phyloP scores from a whole-genome alignment of 805 yeast genomes.

The Metschnikowia cubensis region DNA sequence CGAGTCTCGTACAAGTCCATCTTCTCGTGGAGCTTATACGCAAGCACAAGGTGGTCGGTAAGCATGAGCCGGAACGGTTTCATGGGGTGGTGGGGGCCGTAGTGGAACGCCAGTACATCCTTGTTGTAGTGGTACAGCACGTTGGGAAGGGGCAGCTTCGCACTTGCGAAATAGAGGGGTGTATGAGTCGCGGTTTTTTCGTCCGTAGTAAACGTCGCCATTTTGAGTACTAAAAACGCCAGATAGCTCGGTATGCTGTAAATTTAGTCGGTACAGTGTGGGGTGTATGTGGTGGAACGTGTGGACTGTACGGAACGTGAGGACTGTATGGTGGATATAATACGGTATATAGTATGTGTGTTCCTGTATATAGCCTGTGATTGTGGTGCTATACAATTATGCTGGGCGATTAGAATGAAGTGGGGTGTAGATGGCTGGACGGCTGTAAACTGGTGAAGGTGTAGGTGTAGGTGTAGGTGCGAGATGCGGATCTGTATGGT shows the following conservation, averaged over 20 bases:
- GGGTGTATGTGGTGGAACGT: not conserved
- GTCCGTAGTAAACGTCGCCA: slow-evolving; percentile 32
- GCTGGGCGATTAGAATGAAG: too few species aligned
- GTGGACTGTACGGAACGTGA: too few species aligned
- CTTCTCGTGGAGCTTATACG: slow-evolving; percentile 78
- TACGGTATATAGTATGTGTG: too few species aligned
- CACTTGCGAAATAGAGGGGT: not conserved
- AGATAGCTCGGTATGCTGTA: not conserved
- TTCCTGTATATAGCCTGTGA: too few species aligned
- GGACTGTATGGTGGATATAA: too few species aligned
- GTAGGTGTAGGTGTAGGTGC: too few species aligned
- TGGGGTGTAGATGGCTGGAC: too few species aligned
- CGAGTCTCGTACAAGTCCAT: slow-evolving; percentile 90
- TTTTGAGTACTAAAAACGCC: not conserved
- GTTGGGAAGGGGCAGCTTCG: slow-evolving; percentile 11
- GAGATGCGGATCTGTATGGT: too few species aligned
- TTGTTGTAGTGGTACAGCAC: slow-evolving; percentile 90
- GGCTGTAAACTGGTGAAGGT: too few species aligned
- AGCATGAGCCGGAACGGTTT: slow-evolving; percentile 92
- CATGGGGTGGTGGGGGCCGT: slow-evolving; percentile 97
- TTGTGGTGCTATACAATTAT: too few species aligned
- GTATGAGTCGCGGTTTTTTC: slow-evolving; percentile 23
- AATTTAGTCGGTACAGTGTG: too few species aligned
- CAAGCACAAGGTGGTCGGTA: slow-evolving; percentile 85
- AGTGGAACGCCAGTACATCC: slow-evolving; percentile 75